A percentile compares a stretch with the other conserved stretches of the same genome.
Conservation (phyloP, 139 green algal genomes). For the Tetraselmis chui region DNA sequence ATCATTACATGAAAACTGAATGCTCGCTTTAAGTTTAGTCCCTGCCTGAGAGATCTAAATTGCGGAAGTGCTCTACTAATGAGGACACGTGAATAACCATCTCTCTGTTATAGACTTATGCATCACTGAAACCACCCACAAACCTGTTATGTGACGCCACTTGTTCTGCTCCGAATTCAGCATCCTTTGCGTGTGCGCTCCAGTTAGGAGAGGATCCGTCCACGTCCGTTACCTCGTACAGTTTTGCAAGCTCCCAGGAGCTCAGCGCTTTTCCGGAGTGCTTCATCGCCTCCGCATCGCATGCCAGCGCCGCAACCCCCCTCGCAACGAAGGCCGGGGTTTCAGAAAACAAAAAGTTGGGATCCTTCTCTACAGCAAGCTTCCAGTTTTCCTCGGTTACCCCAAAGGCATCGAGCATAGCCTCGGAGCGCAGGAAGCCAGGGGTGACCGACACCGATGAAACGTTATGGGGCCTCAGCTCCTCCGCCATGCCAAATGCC, state of each 20-base stretch:
- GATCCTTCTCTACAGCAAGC: neutral
- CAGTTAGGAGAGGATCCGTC: neutral
- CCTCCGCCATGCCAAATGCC: neutral
- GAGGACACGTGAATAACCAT: too few species aligned
- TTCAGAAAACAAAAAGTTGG: neutral
- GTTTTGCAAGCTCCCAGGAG: neutral
- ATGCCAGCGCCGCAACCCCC: neutral
- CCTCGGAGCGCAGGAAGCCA: neutral
- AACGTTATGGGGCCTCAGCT: neutral
- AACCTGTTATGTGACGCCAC: neutral
- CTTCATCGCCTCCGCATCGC: neutral
- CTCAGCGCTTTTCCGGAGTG: neutral
- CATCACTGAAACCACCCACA: neutral
- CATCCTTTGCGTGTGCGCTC: neutral
- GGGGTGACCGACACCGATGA: neutral
- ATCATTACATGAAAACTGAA: too few species aligned
- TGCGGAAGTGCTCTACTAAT: too few species aligned
- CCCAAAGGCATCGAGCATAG: neutral
- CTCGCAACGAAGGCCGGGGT: neutral
- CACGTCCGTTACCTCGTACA: neutral
- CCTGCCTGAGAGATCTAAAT: too few species aligned
- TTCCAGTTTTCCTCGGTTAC: neutral
- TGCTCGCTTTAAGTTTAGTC: too few species aligned
- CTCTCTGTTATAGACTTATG: too few species aligned
- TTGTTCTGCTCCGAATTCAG: neutral